Evolutionary conservation across 106 monocot species (phyloP).

Genomic region (Amphibolis antarctica): DNA sequence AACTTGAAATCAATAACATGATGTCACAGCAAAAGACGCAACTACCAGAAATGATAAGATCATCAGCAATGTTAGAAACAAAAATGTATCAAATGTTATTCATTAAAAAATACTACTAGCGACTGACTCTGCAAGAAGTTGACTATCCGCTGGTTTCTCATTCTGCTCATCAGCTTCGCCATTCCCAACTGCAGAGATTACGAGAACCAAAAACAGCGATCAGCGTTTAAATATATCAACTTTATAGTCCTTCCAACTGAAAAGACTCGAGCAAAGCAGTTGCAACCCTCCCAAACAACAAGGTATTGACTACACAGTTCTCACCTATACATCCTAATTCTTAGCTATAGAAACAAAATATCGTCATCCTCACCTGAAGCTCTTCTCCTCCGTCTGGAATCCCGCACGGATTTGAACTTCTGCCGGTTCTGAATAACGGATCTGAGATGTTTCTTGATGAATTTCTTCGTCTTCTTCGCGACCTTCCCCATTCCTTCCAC

Average conservation of each 20-base stretch:
- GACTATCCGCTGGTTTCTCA: not conserved
- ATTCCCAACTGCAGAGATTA: not conserved
- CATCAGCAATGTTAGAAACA: too few species aligned
- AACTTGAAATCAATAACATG: too few species aligned
- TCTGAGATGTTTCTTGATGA: constrained; percentile 1
- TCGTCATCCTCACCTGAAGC: not conserved
- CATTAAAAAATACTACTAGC: not conserved
- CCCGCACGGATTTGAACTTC: constrained; percentile 5
- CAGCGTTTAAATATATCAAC: not conserved
- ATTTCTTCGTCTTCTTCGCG: constrained; percentile 10
- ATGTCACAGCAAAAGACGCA: too few species aligned
- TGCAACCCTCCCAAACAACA: too few species aligned
- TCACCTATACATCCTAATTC: not conserved
- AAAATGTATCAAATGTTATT: too few species aligned
- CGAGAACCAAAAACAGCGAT: not conserved
- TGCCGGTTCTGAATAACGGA: constrained; percentile 5
- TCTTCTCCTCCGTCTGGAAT: not conserved
- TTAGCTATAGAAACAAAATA: not conserved
- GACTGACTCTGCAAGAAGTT: not conserved
- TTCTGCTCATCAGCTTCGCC: not conserved
- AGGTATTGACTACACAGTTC: too few species aligned
- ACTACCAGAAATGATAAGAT: too few species aligned
- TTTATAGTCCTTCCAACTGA: not conserved
- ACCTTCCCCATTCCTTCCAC: constrained; percentile 7
- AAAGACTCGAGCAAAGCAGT: too few species aligned